These are phyloP conservation scores for Yamadazyma triangularis DNA, from an alignment of 1,139 yeast genomes.

Conservation along the genomic window DNA sequence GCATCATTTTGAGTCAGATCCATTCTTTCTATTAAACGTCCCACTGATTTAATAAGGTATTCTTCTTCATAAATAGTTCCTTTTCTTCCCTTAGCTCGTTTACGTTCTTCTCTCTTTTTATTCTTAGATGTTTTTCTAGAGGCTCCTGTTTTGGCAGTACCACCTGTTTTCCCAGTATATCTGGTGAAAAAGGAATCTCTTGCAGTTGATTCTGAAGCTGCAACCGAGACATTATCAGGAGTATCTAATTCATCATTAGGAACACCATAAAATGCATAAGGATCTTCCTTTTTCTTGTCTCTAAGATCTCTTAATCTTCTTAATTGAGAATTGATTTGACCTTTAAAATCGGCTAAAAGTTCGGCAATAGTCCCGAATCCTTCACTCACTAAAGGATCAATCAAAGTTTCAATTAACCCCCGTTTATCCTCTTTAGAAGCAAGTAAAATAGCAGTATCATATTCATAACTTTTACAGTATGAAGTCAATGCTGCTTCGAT, in stretches of 20 bases:
- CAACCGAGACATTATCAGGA: conserved; percentile 92
- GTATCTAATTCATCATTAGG: conserved; percentile 61
- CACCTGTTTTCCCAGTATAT: conserved; percentile 92
- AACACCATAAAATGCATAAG: conserved; percentile 72
- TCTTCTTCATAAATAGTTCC: conserved; percentile 98
- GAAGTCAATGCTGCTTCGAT: conserved; percentile 58
- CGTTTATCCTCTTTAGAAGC: conserved; percentile 40
- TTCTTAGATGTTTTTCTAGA: conserved; percentile 89
- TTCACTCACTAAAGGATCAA: conserved; percentile 76
- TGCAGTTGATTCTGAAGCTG: conserved; percentile 91
- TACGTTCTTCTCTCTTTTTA: conserved; percentile 91
- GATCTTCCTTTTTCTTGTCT: conserved; percentile 76
- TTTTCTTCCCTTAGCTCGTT: conserved; percentile 93
- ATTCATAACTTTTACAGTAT: conserved; percentile 72
- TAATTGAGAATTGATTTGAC: conserved; percentile 80
- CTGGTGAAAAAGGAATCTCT: conserved; percentile 91
- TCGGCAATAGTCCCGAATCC: conserved; percentile 88
- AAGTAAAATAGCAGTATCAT: conserved; percentile 70
- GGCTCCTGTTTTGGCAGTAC: conserved; percentile 96
- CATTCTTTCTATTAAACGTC: conserved; percentile 80
- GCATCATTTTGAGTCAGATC: conserved; percentile 76
- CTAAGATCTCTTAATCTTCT: conserved; percentile 81
- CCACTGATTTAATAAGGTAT: conserved; percentile 81
- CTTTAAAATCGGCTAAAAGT: conserved; percentile 83
- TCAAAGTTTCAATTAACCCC: conserved; percentile 50